phyloP scores from a whole-genome alignment of 2,329 filamentous ascomycete species.

The Fusarium mexicanum region DNA sequence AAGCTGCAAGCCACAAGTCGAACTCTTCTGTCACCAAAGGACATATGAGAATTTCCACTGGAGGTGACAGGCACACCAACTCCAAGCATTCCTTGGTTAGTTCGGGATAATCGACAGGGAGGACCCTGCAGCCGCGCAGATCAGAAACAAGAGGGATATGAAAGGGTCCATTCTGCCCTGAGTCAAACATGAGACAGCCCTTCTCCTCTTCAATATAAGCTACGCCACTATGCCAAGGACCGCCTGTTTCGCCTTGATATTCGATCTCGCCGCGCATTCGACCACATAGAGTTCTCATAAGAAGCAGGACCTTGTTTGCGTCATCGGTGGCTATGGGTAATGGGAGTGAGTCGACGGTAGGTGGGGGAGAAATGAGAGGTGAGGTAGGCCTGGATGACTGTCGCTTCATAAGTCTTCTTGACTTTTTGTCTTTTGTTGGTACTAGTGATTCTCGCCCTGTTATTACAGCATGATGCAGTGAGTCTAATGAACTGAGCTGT shows the following conservation, averaged over 20 bases:
- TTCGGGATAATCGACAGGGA: constrained; percentile 61
- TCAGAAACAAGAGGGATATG: constrained; percentile 76
- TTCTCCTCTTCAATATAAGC: constrained; percentile 82
- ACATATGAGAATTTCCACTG: constrained; percentile 71
- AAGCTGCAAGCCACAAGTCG: constrained; percentile 81
- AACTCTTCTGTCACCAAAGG: constrained; percentile 73
- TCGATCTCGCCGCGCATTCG: constrained; percentile 83
- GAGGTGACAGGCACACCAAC: constrained; percentile 61
- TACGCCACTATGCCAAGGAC: constrained; percentile 75
- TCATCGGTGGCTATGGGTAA: constrained; percentile 71
- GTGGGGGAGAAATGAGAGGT: constrained; percentile 62
- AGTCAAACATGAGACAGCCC: constrained; percentile 79
- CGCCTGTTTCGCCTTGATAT: constrained; percentile 70
- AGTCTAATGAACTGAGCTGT: constrained; percentile 52
- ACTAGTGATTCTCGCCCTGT: constrained; percentile 49
- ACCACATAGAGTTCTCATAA: constrained; percentile 82
- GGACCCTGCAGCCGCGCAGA: constrained; percentile 77
- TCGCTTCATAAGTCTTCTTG: constrained; percentile 65
- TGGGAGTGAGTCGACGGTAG: constrained; percentile 68
- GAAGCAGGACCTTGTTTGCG: constrained; percentile 74
- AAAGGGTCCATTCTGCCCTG: constrained; percentile 71
- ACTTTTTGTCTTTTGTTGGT: constrained; percentile 54
- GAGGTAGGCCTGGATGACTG: constrained; percentile 67
- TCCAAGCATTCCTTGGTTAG: constrained; percentile 62
- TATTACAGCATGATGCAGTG: constrained; percentile 55